Conservation (phyloP, 2,329 filamentous ascomycete genomes). For the Ophiocordyceps camponoti-rufipedis region DNA sequence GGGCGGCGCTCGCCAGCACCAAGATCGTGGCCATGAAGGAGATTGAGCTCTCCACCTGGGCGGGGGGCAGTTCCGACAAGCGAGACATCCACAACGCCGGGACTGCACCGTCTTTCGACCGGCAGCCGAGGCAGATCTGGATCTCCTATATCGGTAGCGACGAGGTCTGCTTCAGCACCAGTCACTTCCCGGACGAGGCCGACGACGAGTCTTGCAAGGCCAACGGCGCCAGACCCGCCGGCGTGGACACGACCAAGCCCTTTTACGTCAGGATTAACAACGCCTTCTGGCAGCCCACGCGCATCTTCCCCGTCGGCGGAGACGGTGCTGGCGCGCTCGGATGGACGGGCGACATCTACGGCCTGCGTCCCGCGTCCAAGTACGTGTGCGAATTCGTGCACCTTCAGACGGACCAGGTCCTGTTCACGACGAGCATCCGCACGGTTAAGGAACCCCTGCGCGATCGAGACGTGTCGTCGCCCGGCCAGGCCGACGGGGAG, state of each 20-base stretch:
- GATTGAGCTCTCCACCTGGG: conserved; percentile 63
- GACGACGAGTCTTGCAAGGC: conserved; percentile 11
- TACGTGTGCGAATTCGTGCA: conserved; percentile 67
- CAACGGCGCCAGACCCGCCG: conserved; percentile 20
- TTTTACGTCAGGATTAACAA: conserved; percentile 68
- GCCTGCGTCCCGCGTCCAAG: conserved; percentile 51
- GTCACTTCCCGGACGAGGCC: conserved; percentile 35
- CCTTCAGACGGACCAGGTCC: conserved; percentile 41
- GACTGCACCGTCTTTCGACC: conserved; percentile 49
- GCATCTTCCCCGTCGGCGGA: conserved; percentile 36
- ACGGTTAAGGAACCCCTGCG: conserved; percentile 32
- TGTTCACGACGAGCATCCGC: conserved; percentile 56
- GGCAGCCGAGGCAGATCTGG: conserved; percentile 57
- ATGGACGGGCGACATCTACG: conserved; percentile 57
- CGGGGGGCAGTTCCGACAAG: conserved; percentile 58
- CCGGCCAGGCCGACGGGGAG: conserved; percentile 24
- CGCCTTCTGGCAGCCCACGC: conserved; percentile 60
- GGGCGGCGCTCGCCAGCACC: conserved; percentile 86
- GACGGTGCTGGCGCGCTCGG: conserved; percentile 16
- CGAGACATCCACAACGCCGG: conserved; percentile 61
- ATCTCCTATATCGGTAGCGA: conserved; percentile 64
- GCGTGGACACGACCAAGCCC: conserved; percentile 51
- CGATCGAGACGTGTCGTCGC: conserved; percentile 11
- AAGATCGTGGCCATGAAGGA: conserved; percentile 94
- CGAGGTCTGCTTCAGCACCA: conserved; percentile 60